Evolutionary conservation across 2,329 filamentous ascomycete species (phyloP), one percentile per base, ranked within the genome.

Genomic region (Didymella sp.): DNA sequence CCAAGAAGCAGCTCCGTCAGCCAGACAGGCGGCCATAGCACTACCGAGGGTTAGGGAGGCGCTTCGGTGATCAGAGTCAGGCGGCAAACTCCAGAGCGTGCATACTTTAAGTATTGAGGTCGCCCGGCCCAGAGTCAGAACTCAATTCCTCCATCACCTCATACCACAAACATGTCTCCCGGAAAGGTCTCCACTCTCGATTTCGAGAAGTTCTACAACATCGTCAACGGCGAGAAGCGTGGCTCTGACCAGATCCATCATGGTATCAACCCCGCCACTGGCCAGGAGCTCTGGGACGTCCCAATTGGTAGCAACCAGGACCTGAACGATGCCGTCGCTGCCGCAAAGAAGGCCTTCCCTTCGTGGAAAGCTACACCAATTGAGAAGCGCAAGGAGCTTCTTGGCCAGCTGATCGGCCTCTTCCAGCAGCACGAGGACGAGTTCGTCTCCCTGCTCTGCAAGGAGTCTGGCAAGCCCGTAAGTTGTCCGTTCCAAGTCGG

Each of bases 221-320:
- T 83, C 51, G 79, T 85, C 61, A 77, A 83, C 60, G 82, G 81
- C 56, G 72, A 83, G 70, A 70, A 80, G 57, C 74, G 75, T 17
- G 69, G 76, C 17, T 81, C 80, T 1, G 62, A 74, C 24, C 61
- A 73, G 46, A 68, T 77, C 51, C 79, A 81, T 51, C 78, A 79
- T 63, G 76, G 79, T 40, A 73, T 84, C 64, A 84, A 85, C 69
- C 83, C 83, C 0, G 73, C 82, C 3, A 84, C 79, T 8, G 73
- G 77, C 22, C 72, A 82, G 59, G 73, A 80, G 25, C 81, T 83
- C 47, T 79, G 81, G 24, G 77, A 80, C 15, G 82, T 85, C 1
- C 83, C 83, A 0, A 71, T 85, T 33, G 77, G 77, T 4, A 81
- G 78, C 2, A 73, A 73, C 35, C 67, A 79, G 38, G 83, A 86